phyloP scores from a whole-genome alignment of 345 rosid species.

The Citrus maxima region DNA sequence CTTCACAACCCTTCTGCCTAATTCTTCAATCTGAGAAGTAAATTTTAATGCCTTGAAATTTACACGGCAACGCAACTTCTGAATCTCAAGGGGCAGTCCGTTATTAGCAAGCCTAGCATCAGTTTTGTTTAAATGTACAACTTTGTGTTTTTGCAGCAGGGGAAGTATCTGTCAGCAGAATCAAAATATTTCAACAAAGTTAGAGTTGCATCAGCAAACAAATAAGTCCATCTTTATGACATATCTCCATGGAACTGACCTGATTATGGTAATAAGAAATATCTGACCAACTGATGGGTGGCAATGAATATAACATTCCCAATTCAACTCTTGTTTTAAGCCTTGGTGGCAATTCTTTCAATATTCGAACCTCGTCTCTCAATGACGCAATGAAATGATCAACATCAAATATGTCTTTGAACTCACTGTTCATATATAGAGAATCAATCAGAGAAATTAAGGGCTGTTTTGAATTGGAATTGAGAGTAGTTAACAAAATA shows the following conservation, averaged over 20 bases:
- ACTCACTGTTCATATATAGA: conserved; percentile 50
- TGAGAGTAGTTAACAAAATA: neutral
- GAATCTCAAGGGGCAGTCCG: conserved; percentile 70
- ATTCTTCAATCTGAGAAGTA: conserved; percentile 74
- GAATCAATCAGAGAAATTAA: conserved; percentile 16
- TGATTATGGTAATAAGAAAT: conserved; percentile 74
- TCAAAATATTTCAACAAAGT: conserved; percentile 5
- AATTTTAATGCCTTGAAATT: conserved; percentile 81
- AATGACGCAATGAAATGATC: conserved; percentile 85
- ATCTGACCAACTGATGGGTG: conserved; percentile 95
- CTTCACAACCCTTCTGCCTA: conserved; percentile 67
- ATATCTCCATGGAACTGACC: conserved; percentile 34
- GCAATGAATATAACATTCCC: conserved; percentile 61
- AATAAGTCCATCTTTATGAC: neutral
- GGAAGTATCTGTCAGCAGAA: conserved; percentile 77
- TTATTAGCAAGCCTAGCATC: conserved; percentile 94
- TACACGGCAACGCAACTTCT: conserved; percentile 87
- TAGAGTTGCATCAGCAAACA: conserved; percentile 14
- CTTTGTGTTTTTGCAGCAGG: conserved; percentile 72
- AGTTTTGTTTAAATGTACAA: conserved; percentile 79
- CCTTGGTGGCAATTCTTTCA: conserved; percentile 80
- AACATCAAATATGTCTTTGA: conserved; percentile 88
- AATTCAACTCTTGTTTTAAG: conserved; percentile 67
- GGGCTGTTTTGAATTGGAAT: conserved; percentile 1
- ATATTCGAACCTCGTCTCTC: conserved; percentile 88